Evolutionary conservation across 106 monocot genomes (phyloP).

Genomic region (Triglochin maritima): DNA sequence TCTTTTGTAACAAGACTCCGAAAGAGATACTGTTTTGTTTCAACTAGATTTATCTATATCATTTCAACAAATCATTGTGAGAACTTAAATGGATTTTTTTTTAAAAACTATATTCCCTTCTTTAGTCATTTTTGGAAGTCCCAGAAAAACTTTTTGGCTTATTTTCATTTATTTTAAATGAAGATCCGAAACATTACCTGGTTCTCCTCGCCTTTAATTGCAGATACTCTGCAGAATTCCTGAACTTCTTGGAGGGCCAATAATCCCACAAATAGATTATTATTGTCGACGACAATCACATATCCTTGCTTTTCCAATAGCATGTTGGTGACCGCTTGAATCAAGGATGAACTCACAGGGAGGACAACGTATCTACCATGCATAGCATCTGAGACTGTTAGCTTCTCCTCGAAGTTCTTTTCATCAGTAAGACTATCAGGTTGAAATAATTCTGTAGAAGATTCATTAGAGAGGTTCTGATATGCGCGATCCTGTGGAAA

Average conservation of each 20-base stretch:
- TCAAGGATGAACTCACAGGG: slow-evolving; percentile 28
- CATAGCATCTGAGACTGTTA: slow-evolving; percentile 79
- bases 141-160: too few species aligned
- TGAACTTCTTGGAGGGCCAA: slow-evolving; percentile 47
- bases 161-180: too few species aligned
- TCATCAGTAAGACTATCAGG: slow-evolving; percentile 43
- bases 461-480: neutral
- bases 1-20: too few species aligned
- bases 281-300: slow-evolving; percentile 35
- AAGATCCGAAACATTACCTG: too few species aligned
- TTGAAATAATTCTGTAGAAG: neutral
- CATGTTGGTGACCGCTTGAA: slow-evolving; percentile 53
- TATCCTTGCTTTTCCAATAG: slow-evolving; percentile 46
- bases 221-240: neutral
- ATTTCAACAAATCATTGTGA: too few species aligned
- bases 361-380: slow-evolving; percentile 48
- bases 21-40: too few species aligned
- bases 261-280: slow-evolving; percentile 37
- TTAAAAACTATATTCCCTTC: too few species aligned
- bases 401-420: slow-evolving; percentile 15
- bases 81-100: too few species aligned
- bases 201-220: neutral
- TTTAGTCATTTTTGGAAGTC: too few species aligned
- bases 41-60: too few species aligned
- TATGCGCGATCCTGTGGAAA: slow-evolving; percentile 5